Conservation (phyloP, 2,329 filamentous ascomycete genomes). For the Knufia fluminis region DNA sequence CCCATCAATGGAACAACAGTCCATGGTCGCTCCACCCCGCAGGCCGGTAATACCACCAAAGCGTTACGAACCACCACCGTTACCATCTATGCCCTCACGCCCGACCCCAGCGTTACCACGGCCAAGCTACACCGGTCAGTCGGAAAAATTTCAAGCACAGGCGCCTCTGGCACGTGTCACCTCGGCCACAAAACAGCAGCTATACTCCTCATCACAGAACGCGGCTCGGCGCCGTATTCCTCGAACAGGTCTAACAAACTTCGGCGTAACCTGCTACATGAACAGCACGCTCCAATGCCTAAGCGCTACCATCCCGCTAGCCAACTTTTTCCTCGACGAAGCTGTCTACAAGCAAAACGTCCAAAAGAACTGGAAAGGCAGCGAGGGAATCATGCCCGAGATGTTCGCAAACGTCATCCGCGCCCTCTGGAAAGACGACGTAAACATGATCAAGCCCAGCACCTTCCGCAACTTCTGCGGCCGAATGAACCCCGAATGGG, state of each 20-base stretch:
- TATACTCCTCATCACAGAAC: slow-evolving; percentile 36
- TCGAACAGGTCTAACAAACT: slow-evolving; percentile 69
- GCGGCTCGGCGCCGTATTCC: slow-evolving; percentile 40
- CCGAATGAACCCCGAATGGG: slow-evolving; percentile 57
- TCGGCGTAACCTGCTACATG: slow-evolving; percentile 79
- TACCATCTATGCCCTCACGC: slow-evolving; percentile 53
- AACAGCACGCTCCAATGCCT: slow-evolving; percentile 83
- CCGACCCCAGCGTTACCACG: slow-evolving; percentile 60
- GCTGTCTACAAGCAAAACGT: slow-evolving; percentile 49
- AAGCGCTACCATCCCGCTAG: slow-evolving; percentile 57
- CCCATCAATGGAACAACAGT: slow-evolving; percentile 57
- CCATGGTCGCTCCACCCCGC: slow-evolving; percentile 41
- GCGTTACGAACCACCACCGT: slow-evolving; percentile 32
- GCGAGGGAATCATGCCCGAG: slow-evolving; percentile 52
- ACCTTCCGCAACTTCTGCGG: slow-evolving; percentile 59
- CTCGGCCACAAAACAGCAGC: slow-evolving; percentile 35
- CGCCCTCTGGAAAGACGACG: slow-evolving; percentile 53
- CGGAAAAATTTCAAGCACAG: slow-evolving; percentile 47
- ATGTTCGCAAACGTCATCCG: slow-evolving; percentile 53
- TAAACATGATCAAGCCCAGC: slow-evolving; percentile 44
- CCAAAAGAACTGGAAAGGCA: slow-evolving; percentile 57
- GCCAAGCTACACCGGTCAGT: slow-evolving; percentile 72
- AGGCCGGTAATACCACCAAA: slow-evolving; percentile 26
- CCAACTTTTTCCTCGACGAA: slow-evolving; percentile 55
- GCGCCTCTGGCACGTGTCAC: slow-evolving; percentile 36